Base-by-base conservation (phyloP, 495 filamentous ascomycete species). In the Amorphotheca resinae region DNA sequence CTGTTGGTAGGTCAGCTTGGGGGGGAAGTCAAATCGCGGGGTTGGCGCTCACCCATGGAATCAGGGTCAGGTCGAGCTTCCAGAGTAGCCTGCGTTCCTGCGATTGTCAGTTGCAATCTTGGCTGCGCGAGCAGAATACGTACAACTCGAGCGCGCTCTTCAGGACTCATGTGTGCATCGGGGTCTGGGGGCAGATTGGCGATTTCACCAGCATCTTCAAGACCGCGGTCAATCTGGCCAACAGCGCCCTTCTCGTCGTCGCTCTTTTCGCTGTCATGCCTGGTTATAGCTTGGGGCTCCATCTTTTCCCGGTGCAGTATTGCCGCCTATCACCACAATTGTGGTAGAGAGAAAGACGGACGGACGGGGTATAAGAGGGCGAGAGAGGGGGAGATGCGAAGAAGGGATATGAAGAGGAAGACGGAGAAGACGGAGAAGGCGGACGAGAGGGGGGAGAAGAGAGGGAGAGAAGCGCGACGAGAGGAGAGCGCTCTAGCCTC, bases 41-140 rank as follows among this genome's bases (percentile, higher is more conserved):
- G 30, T 18, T 12, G 25, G 21, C 8, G 50, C 58, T 54, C 49
- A 74, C 57, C 84, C 82, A 88, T 22, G 84, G 84, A 20, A 91
- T 79, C 5, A 89, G 67, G 9, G 66, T 67, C 15, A 77, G 42
- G 48, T 89, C 83, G 4, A 89, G 67, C 55, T 77, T 82, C 67
- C 79, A 70, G 0, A 89, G 50, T 2, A 91, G 67, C 33, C 66
- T 67, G 4, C 73, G 70, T 44, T 86, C 81, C 81, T 86, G 46
- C 3, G 25, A 37, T 14, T 18, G 22, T 30, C 5, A 35, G 33
- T 50, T n/a, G n/a, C n/a, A n/a, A n/a, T n/a, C n/a, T n/a, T n/a
- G n/a, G n/a, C 38, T 50, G 44, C 11, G 4, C n/a, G 23, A 7
- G 14, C 17, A 15, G 31, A 18, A 18, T n/a, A 17, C 33, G 33